Conservation (phyloP, 768 basidiomycete genomes). For the Mrakia hoshinonis region DNA sequence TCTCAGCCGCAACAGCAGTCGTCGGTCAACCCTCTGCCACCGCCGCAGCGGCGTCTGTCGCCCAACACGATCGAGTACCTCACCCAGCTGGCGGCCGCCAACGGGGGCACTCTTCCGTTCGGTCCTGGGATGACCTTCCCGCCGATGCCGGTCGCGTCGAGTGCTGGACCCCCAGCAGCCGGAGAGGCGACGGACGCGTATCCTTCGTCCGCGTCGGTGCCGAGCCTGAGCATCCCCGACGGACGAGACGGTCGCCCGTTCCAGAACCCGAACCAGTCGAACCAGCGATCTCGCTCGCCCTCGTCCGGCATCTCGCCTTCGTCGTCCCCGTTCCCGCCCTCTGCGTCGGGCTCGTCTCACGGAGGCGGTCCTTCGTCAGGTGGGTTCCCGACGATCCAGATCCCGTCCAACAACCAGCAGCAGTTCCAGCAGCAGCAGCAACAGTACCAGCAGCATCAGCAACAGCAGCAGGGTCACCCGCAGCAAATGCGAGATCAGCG, state of each 20-base stretch:
- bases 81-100: slow-evolving; percentile 28
- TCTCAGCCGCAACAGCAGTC: background rate
- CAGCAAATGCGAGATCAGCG: slow-evolving; percentile 13
- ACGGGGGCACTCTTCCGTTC: slow-evolving; percentile 28
- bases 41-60: slow-evolving; percentile 21
- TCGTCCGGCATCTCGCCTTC: background rate
- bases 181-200: background rate
- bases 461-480: slow-evolving; percentile 14
- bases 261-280: slow-evolving; percentile 3
- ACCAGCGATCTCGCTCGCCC: background rate
- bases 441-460: background rate
- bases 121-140: slow-evolving; percentile 23
- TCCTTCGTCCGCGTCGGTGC: background rate
- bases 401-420: slow-evolving; percentile 5
- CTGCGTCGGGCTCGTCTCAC: background rate
- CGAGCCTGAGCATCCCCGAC: slow-evolving; percentile 1
- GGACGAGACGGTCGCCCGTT: background rate
- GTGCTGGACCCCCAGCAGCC: background rate
- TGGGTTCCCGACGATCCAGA: background rate
- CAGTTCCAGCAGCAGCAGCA: slow-evolving; percentile 17
- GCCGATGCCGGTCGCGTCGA: background rate
- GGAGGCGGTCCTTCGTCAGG: background rate
- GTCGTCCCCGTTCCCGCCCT: background rate
- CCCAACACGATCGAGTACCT: slow-evolving; percentile 29
- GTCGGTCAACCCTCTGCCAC: slow-evolving; percentile 1